Evolutionary conservation across 2,329 filamentous ascomycete species (phyloP), one percentile per base, ranked within the genome.

Genomic region (Fusarium continuum): DNA sequence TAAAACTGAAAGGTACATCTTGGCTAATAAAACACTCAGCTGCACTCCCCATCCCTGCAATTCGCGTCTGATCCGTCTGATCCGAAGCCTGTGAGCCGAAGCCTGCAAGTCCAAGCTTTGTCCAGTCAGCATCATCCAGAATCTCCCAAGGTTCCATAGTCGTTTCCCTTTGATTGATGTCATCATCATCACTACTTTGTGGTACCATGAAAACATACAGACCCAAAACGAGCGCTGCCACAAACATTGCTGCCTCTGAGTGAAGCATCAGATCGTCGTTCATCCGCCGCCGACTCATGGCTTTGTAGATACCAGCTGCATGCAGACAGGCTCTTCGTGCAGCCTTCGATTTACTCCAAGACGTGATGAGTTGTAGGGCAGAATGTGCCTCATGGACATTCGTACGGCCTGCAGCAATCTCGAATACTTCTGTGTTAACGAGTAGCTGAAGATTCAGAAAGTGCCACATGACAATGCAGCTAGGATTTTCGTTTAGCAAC

Each of bases 61-160:
- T n/a, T n/a, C n/a, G n/a, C n/a, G n/a, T n/a, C n/a, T n/a, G n/a
- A n/a, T n/a, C n/a, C n/a, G n/a, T n/a, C n/a, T n/a, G n/a, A n/a
- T n/a, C n/a, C n/a, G n/a, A n/a, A n/a, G n/a, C n/a, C n/a, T n/a
- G n/a, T n/a, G n/a, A n/a, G n/a, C n/a, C n/a, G n/a, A n/a, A n/a
- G n/a, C n/a, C n/a, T n/a, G 14, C n/a, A 20, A 9, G 17, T 9
- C 9, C 23, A n/a, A 31, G 3, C 1, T 6, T 16, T 1, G 29
- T 39, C 58, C 58, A 61, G 39, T 61, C 55, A 0, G 61, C 40
- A 1, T 61, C 41, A 2, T 55, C 29, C 0, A 61, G 43, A 2
- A 61, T 16, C 34, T 61, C 58, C 16, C 32, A 52, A 3, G 53
- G 53, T 8, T n/a, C n/a, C n/a, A n/a, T n/a, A n/a, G n/a, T n/a